Base-by-base conservation (phyloP, 2,329 filamentous ascomycete species). In the Hypoxylon sp. region DNA sequence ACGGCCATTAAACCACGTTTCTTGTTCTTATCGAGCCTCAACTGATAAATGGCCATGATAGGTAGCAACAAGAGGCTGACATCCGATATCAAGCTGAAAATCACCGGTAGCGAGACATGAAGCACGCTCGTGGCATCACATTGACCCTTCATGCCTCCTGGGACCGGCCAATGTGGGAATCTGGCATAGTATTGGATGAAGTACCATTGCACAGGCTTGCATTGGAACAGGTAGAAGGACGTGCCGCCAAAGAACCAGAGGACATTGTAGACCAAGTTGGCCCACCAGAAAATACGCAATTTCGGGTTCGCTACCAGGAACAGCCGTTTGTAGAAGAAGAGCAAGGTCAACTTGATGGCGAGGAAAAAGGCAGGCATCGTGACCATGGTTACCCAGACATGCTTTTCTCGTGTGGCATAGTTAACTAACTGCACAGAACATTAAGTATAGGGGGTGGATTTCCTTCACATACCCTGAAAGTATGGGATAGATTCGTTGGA, bases 311-410 rank as follows among this genome's bases (percentile, higher is more conserved):
- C n/a, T 31, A 74, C 69, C 0, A 75, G 53, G 62, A 76, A 76
- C 3, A 76, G 25, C 4, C 73, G 69, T 46, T 53, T 70, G 49
- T 76, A 76, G 51, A 76, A 75, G 70, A 75, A 72, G n/a, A 76
- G 73, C 17, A 76, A 42, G 10, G 72, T 74, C 73, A 75, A 70
- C 60, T 75, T 76, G 58, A 76, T 73, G 42, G 66, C 68, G 48
- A 61, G 48, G 33, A 76, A 76, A 53, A 74, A 76, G 31, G 69
- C 64, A 27, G 59, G 65, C 74, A 76, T 76, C n/a, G 75, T 57
- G 14, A 76, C 73, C 74, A 75, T 75, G 20, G 72, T 76, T 7
- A 76, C 72, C 74, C 74, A 76, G 20, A 76, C 51, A 68, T 76
- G 73, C 74, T 76, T 49, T 59, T 30, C 20, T 13, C 44, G 31